Conservation (phyloP, 2,329 filamentous ascomycete species). For the Chalaropsis ovoidea region DNA sequence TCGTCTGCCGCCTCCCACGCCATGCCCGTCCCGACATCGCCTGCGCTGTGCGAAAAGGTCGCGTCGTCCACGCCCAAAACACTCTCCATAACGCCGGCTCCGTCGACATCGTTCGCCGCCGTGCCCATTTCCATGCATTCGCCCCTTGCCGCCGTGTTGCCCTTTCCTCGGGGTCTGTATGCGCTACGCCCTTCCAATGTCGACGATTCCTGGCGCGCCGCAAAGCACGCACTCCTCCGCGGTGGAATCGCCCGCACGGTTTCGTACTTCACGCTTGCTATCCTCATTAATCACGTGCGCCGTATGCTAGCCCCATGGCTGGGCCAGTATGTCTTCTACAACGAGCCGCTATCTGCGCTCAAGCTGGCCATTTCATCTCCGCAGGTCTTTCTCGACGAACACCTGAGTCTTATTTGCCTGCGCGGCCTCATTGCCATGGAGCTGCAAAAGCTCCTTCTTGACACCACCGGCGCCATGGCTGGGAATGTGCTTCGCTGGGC, state of each 20-base stretch:
- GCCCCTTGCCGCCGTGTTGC: slow-evolving; percentile 17
- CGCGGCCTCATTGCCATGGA: slow-evolving; percentile 23
- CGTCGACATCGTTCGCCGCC: slow-evolving; percentile 20
- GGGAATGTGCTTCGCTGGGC: slow-evolving; percentile 24
- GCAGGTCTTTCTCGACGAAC: slow-evolving; percentile 32
- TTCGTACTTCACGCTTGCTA: slow-evolving; percentile 31
- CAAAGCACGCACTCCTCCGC: slow-evolving; percentile 28
- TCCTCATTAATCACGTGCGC: slow-evolving; percentile 35
- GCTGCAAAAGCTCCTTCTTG: slow-evolving; percentile 26
- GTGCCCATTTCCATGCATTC: slow-evolving; percentile 23
- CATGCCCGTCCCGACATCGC: slow-evolving; percentile 19
- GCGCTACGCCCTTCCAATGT: slow-evolving; percentile 21
- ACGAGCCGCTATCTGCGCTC: slow-evolving; percentile 32
- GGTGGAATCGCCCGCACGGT: slow-evolving; percentile 29
- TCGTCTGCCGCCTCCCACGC: not conserved
- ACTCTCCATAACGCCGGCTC: slow-evolving; percentile 18
- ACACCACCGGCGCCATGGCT: slow-evolving; percentile 21
- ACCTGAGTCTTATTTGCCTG: slow-evolving; percentile 26
- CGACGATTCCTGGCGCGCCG: slow-evolving; percentile 24
- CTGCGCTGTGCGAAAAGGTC: slow-evolving; percentile 23
- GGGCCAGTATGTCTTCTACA: slow-evolving; percentile 30
- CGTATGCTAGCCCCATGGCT: slow-evolving; percentile 31
- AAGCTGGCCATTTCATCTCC: slow-evolving; percentile 34
- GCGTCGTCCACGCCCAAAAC: slow-evolving; percentile 23
- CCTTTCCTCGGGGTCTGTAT: slow-evolving; percentile 14